Base-by-base conservation (phyloP, 306 rosid genomes). In the Vigna mungo region DNA sequence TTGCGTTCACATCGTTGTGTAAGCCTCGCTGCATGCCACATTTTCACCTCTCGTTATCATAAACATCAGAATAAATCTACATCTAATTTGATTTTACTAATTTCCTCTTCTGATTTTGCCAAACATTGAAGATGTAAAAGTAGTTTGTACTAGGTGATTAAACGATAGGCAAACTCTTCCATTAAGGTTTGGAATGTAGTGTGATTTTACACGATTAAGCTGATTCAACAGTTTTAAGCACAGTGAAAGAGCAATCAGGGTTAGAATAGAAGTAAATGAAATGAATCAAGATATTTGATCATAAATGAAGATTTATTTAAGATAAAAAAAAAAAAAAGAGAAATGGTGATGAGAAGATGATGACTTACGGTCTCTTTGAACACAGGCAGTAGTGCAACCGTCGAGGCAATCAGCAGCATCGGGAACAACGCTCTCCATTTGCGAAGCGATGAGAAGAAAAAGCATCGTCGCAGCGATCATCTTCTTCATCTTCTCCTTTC, bases 381-480 rank as follows among this genome's bases (percentile, higher is more conserved):
- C 91, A n/a, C 96, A 91, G 60, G 8, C 89, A 20, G 93, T 91
- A 46, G 66, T 7, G 78, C 96, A 91, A 68, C 17, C 79, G 36
- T 89, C 96, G 0, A 30, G 3, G 86, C 93, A 91, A 75, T 79
- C 88, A 0, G 44, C 1, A 18, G 84, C 81, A 27, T 30, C 13
- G 0, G 87, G 32, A 20, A 17, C 9, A 49, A 71, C 88, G 20
- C n/a, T 62, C 7, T 79, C 81, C 72, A 72, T 78, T 11, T 72
- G 80, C 2, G 84, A 80, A 51, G 37, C 65, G 7, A 89, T 59
- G 3, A 88, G 9, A 32, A 83, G 72, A 16, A 87, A 17, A 62
- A 87, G 62, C 86, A 88, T 43, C 44, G 76, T 56, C 7, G 47
- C 71, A 37, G 5, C 79, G 55, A 78, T 71, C 2, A 21, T 44